Evolutionary conservation across 2,329 filamentous ascomycete genomes (phyloP).

Genomic region (Fulvia fulva): DNA sequence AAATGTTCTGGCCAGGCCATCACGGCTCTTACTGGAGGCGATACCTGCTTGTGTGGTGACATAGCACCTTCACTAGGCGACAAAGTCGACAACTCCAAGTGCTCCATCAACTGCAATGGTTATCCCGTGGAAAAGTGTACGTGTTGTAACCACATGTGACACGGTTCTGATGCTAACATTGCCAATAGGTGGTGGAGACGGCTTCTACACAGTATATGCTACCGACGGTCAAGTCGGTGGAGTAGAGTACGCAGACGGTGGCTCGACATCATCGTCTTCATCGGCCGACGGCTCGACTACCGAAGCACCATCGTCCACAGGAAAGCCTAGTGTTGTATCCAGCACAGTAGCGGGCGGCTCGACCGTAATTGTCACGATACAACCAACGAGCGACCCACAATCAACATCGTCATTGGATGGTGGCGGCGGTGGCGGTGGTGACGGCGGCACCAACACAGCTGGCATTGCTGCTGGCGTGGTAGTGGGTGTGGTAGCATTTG

Average conservation of each 20-base stretch:
- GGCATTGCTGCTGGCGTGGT: slow-evolving; percentile 87
- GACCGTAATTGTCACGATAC: slow-evolving; percentile 36
- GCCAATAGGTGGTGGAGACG: slow-evolving; percentile 55
- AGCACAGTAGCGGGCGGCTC: slow-evolving; percentile 30
- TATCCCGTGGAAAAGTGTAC: slow-evolving; percentile 56
- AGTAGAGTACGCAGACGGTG: slow-evolving; percentile 32
- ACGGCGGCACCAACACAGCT: slow-evolving; percentile 59
- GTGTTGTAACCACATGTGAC: slow-evolving; percentile 2
- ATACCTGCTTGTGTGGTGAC: slow-evolving; percentile 70
- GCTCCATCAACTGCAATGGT: slow-evolving; percentile 57
- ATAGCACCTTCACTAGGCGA: slow-evolving; percentile 60
- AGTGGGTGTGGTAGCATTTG: slow-evolving; percentile 70
- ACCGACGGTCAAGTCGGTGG: slow-evolving; percentile 44
- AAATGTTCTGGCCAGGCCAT: slow-evolving; percentile 54
- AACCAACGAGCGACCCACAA: slow-evolving; percentile 19
- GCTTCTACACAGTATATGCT: slow-evolving; percentile 50
- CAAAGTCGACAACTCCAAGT: slow-evolving; percentile 56
- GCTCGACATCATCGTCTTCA: slow-evolving; percentile 15
- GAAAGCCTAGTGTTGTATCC: slow-evolving; percentile 28
- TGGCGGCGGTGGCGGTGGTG: slow-evolving; percentile 12
- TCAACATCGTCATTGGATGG: slow-evolving; percentile 46
- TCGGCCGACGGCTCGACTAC: slow-evolving; percentile 9
- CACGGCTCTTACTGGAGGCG: slow-evolving; percentile 61
- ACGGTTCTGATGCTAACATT: slow-evolving; percentile 4
- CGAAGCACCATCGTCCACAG: slow-evolving; percentile 8